phyloP scores from a whole-genome alignment of 2,329 filamentous ascomycete species.

The Botrytis elliptica region DNA sequence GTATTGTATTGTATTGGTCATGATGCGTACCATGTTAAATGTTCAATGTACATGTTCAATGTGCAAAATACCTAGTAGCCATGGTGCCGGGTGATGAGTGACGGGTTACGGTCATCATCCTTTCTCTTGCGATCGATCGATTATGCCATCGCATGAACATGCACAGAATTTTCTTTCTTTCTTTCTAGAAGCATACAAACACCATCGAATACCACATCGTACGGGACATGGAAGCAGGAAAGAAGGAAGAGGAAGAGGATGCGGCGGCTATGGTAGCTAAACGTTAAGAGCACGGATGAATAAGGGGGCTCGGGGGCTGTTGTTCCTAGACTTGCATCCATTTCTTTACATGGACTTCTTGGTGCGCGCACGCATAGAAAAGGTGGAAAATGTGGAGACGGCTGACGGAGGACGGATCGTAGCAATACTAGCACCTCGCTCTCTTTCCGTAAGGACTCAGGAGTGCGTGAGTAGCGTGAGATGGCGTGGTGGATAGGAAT shows the following conservation, averaged over 20 bases:
- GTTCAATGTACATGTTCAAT: not conserved
- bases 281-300: not conserved
- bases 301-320: constrained; percentile 5
- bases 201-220: not conserved
- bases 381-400: not conserved
- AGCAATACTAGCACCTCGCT: not conserved
- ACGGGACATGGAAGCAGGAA: not conserved
- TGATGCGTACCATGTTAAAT: not conserved
- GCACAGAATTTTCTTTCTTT: not conserved
- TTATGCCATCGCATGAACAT: not conserved
- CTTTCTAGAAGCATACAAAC: constrained; percentile 1
- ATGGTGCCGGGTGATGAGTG: not conserved
- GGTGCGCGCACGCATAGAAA: not conserved
- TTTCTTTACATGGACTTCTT: not conserved
- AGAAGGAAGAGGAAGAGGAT: constrained; percentile 1
- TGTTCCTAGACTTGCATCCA: not conserved
- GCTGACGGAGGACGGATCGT: not conserved
- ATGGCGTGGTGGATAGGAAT: not conserved
- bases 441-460: not conserved
- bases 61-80: not conserved
- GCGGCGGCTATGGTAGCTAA: constrained; percentile 2
- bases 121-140: not conserved
- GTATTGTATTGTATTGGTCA: not conserved
- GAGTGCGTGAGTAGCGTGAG: constrained; percentile 5
- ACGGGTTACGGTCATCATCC: not conserved